Evolutionary conservation across 2,329 filamentous ascomycete species (phyloP), one percentile per base, ranked within the genome.

Genomic region (Xylaria sp.): DNA sequence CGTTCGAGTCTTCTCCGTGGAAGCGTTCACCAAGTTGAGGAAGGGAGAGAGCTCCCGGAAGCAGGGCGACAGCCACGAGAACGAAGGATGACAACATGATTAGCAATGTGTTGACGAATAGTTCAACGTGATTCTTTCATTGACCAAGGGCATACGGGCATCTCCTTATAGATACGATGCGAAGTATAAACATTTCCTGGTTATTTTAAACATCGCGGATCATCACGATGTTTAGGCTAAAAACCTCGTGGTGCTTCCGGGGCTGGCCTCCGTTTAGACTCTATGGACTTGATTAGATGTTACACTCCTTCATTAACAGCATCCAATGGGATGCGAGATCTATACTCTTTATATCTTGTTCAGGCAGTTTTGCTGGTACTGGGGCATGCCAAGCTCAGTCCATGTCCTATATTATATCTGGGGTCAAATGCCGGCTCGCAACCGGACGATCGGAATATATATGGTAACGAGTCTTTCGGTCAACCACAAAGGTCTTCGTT

Each of bases 221-320:
- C 62, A 62, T 68, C 28, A 59, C 36, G 40, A 48, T 59, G 65
- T 75, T 75, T 75, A 75, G 74, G 67, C 74, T 75, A 72, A 75
- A 75, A 54, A 51, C 71, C 71, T 73, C 73, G 68, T 75, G 71
- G 67, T 56, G 57, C 63, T 63, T 57, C 57, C 57, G 56, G 73
- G 68, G 62, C 58, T 63, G 66, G 70, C 68, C 64, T 72, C 70
- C 71, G 69, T 56, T 68, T 70, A 72, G 67, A 72, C 13, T 67
- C 48, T 36, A 59, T 72, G 9, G 23, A 66, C 56, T 53, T 53
- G 23, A 53, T 53, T 53, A 53, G 49, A 53, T 31, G 66, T 42
- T 61, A 66, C 71, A 40, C 15, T 63, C 66, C 66, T 62, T 71
- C 68, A 74, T 74, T 65, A 68, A 65, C 7, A 15, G 15, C 60